Conservation (phyloP, 371 early-diverging fungal species). For the Mycotypha africana region DNA sequence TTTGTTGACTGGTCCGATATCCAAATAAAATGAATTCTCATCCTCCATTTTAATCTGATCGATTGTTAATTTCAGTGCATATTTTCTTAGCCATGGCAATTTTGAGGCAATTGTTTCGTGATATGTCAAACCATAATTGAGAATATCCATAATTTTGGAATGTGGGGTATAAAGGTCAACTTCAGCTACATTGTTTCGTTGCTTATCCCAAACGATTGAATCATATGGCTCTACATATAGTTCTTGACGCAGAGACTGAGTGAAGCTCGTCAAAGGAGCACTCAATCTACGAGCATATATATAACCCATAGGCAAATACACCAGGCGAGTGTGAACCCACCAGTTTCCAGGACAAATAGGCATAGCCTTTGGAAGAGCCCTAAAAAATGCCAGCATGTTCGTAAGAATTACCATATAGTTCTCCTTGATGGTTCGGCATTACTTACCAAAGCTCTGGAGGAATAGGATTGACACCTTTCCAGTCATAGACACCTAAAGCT, state of each 20-base stretch:
- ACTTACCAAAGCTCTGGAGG: conserved; percentile 91
- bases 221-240: conserved; percentile 83
- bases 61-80: conserved; percentile 71
- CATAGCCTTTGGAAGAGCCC: conserved; percentile 75
- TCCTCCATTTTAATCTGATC: conserved; percentile 86
- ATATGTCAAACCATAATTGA: conserved; percentile 59
- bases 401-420: neutral
- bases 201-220: conserved; percentile 74
- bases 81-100: conserved; percentile 53
- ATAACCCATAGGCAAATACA: conserved; percentile 94
- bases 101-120: conserved; percentile 60
- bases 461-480: conserved; percentile 93
- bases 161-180: conserved; percentile 88
- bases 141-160: conserved; percentile 66
- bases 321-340: conserved; percentile 91
- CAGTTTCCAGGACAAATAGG: conserved; percentile 89
- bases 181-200: conserved; percentile 76
- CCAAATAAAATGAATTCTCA: conserved; percentile 82
- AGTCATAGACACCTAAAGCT: conserved; percentile 88
- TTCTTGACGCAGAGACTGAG: conserved; percentile 76
- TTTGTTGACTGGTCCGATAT: conserved; percentile 94
- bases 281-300: conserved; percentile 72
- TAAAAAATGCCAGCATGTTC: conserved; percentile 35
- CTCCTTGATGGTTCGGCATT: neutral
- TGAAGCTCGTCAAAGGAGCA: conserved; percentile 62